phyloP scores from a whole-genome alignment of 805 yeast species.

The Ogataea degrootiae region DNA sequence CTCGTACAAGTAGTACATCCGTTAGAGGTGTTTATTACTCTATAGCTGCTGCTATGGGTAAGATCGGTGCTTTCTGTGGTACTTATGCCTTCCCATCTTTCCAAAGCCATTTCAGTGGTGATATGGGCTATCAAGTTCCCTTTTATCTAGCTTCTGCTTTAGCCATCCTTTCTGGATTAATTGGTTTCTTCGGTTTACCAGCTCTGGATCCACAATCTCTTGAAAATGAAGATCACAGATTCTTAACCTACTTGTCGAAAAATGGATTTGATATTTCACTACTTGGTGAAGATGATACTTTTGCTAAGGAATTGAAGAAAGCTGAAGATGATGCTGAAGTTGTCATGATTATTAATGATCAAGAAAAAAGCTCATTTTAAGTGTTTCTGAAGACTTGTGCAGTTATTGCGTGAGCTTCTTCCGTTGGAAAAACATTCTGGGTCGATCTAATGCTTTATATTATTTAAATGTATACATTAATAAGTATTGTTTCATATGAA shows the following conservation, averaged over 20 bases:
- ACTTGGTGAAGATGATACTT: constrained; percentile 40
- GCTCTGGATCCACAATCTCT: constrained; percentile 80
- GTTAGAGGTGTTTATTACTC: constrained; percentile 90
- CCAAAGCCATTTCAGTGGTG: constrained; percentile 54
- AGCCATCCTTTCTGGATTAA: constrained; percentile 63
- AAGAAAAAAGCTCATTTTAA: neutral
- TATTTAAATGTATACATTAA: no score
- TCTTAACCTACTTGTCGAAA: constrained; percentile 58
- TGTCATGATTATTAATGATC: neutral
- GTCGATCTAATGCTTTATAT: neutral
- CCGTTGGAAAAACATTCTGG: neutral
- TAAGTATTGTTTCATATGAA: no score
- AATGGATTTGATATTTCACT: constrained; percentile 67
- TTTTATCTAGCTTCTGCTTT: constrained; percentile 78
- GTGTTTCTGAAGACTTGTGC: neutral
- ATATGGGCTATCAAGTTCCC: constrained; percentile 65
- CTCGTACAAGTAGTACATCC: constrained; percentile 82
- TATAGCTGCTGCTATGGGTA: constrained; percentile 87
- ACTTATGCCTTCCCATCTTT: constrained; percentile 85
- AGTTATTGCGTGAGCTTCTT: neutral
- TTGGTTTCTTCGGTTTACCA: constrained; percentile 72
- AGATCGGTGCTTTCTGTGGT: constrained; percentile 89
- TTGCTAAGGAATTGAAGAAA: constrained; percentile 15
- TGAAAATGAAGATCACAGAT: constrained; percentile 68
- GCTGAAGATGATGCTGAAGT: neutral